Percentiles rank a stretch among this genome's conserved stretches.
These are phyloP conservation scores for Rhododendron mucronatum DNA, from an alignment of 148 eudicot species.

Conservation along the genomic window DNA sequence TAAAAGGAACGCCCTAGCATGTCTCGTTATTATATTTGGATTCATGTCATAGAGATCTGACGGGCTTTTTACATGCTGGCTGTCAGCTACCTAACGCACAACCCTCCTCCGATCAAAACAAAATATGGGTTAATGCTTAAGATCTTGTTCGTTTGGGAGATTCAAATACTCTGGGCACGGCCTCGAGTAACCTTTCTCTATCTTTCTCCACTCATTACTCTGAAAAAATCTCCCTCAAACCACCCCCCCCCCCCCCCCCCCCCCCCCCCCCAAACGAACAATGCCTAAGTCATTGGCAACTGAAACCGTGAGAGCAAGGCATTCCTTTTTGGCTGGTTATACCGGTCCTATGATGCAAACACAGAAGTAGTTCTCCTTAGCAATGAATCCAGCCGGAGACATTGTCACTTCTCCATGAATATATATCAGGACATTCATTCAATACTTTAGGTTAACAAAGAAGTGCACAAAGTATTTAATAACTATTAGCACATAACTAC, in stretches of 20 bases:
- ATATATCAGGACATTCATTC: neutral
- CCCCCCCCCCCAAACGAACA: too few relatives aligned
- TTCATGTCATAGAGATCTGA: too few relatives aligned
- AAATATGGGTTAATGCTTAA: neutral
- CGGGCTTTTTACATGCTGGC: too few relatives aligned
- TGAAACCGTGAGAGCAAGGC: neutral
- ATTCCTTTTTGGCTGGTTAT: neutral
- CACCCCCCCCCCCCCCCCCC: too few relatives aligned
- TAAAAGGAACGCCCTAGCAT: too few relatives aligned
- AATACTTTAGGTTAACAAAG: neutral
- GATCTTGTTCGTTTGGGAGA: too few relatives aligned
- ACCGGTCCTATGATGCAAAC: neutral
- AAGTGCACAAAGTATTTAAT: neutral
- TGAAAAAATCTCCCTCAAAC: too few relatives aligned
- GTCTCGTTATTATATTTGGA: too few relatives aligned
- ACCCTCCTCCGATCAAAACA: neutral
- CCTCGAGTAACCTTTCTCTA: too few relatives aligned
- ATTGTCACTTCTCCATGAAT: neutral
- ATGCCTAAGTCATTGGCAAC: neutral
- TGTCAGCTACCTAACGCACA: too few relatives aligned
- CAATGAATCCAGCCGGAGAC: neutral
- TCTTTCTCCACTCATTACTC: too few relatives aligned
- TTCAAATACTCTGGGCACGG: too few relatives aligned
- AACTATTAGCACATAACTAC: neutral
- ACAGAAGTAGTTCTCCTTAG: neutral